Evolutionary conservation across 2,329 filamentous ascomycete species (phyloP).

Genomic region (Fusarium nurragi): DNA sequence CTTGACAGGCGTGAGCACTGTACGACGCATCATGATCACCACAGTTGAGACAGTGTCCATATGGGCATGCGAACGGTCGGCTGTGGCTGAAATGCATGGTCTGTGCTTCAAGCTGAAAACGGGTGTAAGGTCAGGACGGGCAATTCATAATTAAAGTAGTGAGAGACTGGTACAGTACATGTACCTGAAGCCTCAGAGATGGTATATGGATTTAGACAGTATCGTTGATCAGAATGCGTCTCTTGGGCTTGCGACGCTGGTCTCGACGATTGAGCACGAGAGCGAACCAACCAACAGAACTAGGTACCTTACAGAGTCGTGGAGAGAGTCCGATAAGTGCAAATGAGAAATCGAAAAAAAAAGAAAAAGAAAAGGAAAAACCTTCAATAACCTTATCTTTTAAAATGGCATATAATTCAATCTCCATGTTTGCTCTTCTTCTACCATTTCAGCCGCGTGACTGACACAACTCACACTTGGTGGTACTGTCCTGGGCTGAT

Average conservation of each 20-base stretch:
- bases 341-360: too few species aligned
- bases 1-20: not conserved
- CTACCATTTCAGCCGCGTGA: constrained; percentile 26
- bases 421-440: too few species aligned
- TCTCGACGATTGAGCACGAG: too few species aligned
- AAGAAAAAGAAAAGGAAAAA: too few species aligned
- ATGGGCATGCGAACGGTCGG: not conserved
- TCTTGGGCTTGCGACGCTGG: too few species aligned
- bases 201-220: too few species aligned
- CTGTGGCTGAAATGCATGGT: constrained; percentile 9
- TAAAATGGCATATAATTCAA: too few species aligned
- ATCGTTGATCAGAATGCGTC: too few species aligned
- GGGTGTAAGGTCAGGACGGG: not conserved
- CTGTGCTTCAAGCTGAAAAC: not conserved
- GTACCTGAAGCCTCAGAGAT: not conserved
- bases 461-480: constrained; percentile 10
- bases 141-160: not conserved
- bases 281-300: too few species aligned
- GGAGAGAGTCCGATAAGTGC: too few species aligned
- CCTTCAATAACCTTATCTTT: too few species aligned
- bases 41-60: not conserved
- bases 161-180: not conserved
- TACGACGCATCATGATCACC: rapidly evolving
- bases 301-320: too few species aligned
- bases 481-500: constrained; percentile 27